phyloP scores from a whole-genome alignment of 495 filamentous ascomycete species.

The Pyronema domesticum region DNA sequence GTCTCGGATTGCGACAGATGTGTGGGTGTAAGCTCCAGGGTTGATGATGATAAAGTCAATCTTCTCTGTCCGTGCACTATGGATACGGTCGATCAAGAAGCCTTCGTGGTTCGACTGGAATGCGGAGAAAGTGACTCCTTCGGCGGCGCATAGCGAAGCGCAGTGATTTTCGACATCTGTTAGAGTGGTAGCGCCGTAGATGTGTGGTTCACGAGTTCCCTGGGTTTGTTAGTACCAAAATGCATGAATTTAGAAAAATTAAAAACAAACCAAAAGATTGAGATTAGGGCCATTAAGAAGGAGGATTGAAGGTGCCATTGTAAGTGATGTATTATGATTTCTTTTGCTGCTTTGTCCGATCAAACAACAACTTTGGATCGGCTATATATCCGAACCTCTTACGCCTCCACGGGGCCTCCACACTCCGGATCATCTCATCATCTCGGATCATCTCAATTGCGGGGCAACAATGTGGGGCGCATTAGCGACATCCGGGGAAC shows the following conservation, averaged over 20 bases:
- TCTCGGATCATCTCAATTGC: too few species aligned
- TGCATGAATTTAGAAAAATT: neutral
- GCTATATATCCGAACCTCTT: too few species aligned
- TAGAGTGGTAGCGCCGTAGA: slow-evolving; percentile 51
- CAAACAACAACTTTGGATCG: too few species aligned
- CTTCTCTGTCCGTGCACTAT: slow-evolving; percentile 19
- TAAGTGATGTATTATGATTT: neutral
- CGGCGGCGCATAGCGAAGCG: slow-evolving; percentile 28
- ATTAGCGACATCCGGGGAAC: neutral
- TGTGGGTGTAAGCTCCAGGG: slow-evolving; percentile 51
- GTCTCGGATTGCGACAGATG: slow-evolving; percentile 48
- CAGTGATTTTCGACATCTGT: slow-evolving; percentile 35
- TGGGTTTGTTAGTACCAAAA: neutral
- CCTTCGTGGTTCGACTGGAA: slow-evolving; percentile 48
- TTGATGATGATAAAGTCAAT: slow-evolving; percentile 52
- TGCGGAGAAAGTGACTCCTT: slow-evolving; percentile 29
- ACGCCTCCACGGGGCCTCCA: too few species aligned
- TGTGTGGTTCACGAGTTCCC: slow-evolving; percentile 44
- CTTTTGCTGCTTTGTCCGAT: neutral
- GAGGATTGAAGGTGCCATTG: slow-evolving; percentile 40
- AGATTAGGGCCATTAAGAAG: slow-evolving; percentile 68
- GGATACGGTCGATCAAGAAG: slow-evolving; percentile 28
- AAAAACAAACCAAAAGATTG: slow-evolving; percentile 43
- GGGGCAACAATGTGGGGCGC: too few species aligned
- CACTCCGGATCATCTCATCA: too few species aligned